These are phyloP conservation scores for Nyctanthes arbortristis DNA, from an alignment of 257 asterid species.

Conservation along the genomic window DNA sequence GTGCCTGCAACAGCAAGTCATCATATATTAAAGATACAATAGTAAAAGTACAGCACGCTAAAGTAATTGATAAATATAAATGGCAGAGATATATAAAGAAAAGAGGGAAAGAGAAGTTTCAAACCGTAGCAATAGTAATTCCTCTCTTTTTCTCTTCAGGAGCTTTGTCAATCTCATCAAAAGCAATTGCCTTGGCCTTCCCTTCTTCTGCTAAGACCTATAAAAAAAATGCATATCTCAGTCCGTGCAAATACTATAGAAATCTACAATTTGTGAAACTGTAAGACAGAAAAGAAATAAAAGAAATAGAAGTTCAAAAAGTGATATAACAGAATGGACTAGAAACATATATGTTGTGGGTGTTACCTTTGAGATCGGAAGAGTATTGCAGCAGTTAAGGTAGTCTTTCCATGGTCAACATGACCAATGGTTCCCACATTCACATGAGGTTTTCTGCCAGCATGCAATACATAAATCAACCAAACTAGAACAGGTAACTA, in stretches of 20 bases:
- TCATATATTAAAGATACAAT: constrained; percentile 16
- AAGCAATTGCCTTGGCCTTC: constrained; percentile 36
- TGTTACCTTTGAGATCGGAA: constrained; percentile 71
- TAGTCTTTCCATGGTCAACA: constrained; percentile 10
- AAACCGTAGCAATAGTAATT: neutral
- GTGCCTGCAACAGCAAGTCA: constrained; percentile 61
- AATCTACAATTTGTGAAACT: neutral
- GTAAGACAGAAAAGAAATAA: neutral
- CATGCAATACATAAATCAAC: constrained; percentile 14
- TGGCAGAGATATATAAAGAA: neutral
- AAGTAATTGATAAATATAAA: neutral
- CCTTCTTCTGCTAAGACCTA: constrained; percentile 30
- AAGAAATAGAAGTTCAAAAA: neutral
- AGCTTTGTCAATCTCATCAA: neutral
- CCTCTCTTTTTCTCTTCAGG: constrained; percentile 3
- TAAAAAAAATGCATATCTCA: neutral
- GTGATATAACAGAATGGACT: neutral
- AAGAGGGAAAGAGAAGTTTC: constrained; percentile 19
- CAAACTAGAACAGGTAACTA: neutral
- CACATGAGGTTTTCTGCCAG: constrained; percentile 62
- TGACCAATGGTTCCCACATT: constrained; percentile 6
- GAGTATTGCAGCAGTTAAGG: constrained; percentile 2
- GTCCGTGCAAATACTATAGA: neutral
- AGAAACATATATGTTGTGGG: neutral
- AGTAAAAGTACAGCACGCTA: neutral